Evolutionary conservation across 441 rosid genomes (phyloP).

Genomic region (Pelargonium hybrid): DNA sequence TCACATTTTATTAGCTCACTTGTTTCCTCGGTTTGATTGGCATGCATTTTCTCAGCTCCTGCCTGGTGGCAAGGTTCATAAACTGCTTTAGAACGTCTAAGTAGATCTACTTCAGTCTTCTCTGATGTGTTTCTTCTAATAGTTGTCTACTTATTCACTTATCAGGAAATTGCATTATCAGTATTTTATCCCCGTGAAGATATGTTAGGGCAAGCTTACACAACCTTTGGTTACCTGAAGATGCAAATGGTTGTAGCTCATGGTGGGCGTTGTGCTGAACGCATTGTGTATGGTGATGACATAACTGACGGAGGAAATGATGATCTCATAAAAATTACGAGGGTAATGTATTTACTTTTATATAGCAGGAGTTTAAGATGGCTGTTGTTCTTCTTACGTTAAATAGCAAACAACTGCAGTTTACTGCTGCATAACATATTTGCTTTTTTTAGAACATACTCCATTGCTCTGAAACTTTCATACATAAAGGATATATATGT

Average conservation of each 20-base stretch:
- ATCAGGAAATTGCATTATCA: constrained; percentile 87
- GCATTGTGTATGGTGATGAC: constrained; percentile 69
- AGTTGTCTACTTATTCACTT: neutral
- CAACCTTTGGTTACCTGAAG: constrained; percentile 95
- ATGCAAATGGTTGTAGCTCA: constrained; percentile 99
- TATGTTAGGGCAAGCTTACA: constrained; percentile 87
- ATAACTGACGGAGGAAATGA: constrained; percentile 91
- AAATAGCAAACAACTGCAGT: neutral
- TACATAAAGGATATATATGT: no score
- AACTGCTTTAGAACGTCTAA: constrained; percentile 7
- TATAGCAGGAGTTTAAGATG: neutral
- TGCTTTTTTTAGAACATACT: constrained; percentile 1
- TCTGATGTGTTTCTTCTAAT: constrained; percentile 7
- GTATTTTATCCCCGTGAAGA: constrained; percentile 96
- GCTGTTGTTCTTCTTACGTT: no score
- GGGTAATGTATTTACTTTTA: constrained; percentile 30
- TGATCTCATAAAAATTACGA: constrained; percentile 84
- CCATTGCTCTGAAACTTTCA: neutral
- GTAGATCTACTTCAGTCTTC: neutral
- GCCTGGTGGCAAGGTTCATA: constrained; percentile 84
- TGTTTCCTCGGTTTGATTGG: constrained; percentile 96
- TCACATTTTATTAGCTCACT: constrained; percentile 79
- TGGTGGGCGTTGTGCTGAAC: constrained; percentile 95
- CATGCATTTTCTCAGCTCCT: constrained; percentile 98
- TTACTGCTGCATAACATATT: neutral